Evolutionary conservation across 805 yeast species (phyloP), one percentile per base, ranked within the genome.

Genomic region (Teunomyces cretensis): DNA sequence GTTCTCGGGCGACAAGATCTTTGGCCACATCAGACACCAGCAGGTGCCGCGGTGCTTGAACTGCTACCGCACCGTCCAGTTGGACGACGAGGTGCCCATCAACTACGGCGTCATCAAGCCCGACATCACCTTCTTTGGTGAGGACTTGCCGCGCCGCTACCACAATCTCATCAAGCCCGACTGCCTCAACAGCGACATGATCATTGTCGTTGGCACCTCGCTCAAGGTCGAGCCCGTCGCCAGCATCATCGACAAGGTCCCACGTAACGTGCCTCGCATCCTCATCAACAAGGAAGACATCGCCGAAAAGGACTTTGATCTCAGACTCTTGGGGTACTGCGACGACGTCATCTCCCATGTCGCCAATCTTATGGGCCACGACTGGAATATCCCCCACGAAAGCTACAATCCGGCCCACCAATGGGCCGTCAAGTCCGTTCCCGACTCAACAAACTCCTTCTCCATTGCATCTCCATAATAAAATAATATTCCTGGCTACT

Each of bases 91-190:
- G 30, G 51, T 48, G 6, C 57, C 56, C 33, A 46, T 62, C 26
- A 60, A 62, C 39, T 61, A 52, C 44, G 67, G 70, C 11, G 91
- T 71, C 75, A 87, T 69, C 88, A 90, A 90, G 58, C 96, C 96
- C 1, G 96, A 89, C 60, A 90, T 94, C 49, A 96, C 92, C 37
- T 79, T 84, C 24, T 88, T 90, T 39, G 96, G 96, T 0, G 79
- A 81, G 42, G 79, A 86, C 3, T 78, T 89, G 4, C 84, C 84
- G 13, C 52, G 43, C 12, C 47, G 57, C 17, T 72, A 62, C 50
- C 73, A 72, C 50, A 60, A 58, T 40, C 49, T 49, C 31, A 61
- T 70, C 30, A 47, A 47, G 12, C 50, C 73, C 2, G 97, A 90
- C 62, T 62, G 87, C 47, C 64, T 74, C 9, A 76, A 75, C 31